Conservation (phyloP, 768 basidiomycete genomes). For the Kwoniella heveanensis region DNA sequence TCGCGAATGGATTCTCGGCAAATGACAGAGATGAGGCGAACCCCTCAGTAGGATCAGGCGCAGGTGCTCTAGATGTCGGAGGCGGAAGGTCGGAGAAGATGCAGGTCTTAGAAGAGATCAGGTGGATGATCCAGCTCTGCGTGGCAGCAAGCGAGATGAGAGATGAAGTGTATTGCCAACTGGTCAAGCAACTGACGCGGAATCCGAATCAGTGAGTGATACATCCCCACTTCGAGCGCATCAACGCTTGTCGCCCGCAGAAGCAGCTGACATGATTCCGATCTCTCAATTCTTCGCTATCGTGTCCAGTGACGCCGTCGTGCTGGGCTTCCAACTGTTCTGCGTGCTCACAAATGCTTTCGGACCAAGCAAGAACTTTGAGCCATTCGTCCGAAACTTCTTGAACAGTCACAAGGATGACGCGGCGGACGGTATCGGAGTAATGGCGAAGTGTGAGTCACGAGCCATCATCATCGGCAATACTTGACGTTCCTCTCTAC, state of each 20-base stretch:
- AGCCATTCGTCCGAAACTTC: constrained; percentile 78
- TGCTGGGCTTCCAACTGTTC: constrained; percentile 90
- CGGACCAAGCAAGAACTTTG: constrained; percentile 90
- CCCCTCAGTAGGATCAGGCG: not conserved
- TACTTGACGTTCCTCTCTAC: not conserved
- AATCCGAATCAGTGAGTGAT: constrained; percentile 74
- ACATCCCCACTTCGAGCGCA: not conserved
- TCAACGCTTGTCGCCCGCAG: not conserved
- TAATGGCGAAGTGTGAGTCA: constrained; percentile 76
- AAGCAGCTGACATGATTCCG: not conserved
- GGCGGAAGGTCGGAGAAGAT: constrained; percentile 33
- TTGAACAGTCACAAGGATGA: constrained; percentile 69
- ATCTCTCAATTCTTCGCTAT: no score
- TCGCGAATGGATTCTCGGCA: constrained; percentile 16
- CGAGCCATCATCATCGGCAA: not conserved
- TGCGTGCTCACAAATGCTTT: constrained; percentile 90
- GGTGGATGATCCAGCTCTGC: constrained; percentile 81
- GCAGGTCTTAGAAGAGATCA: constrained; percentile 70
- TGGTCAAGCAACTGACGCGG: constrained; percentile 84
- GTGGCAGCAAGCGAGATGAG: constrained; percentile 78
- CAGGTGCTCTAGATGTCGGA: not conserved
- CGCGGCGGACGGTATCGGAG: constrained; percentile 75
- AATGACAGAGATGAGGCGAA: not conserved
- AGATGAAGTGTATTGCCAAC: constrained; percentile 90
- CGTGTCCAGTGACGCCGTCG: constrained; percentile 75